Evolutionary conservation across 2,329 filamentous ascomycete species (phyloP), one percentile per base, ranked within the genome.

Genomic region (Daldinia eschscholtzii): DNA sequence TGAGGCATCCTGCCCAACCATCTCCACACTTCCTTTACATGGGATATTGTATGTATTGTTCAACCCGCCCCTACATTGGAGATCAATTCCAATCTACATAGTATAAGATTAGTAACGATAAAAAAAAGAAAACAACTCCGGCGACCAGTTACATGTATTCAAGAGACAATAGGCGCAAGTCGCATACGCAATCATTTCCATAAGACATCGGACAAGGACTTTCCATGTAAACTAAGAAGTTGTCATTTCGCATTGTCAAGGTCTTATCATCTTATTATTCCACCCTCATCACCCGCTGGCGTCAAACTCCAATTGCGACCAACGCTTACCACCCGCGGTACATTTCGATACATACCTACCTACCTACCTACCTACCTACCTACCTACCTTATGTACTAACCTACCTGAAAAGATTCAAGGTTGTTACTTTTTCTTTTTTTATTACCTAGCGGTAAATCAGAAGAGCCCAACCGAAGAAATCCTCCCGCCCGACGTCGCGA

Each of bases 381-480:
- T 30, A 30, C 6, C 9, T 46, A 46, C n/a, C 42, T 20, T 9
- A 20, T 9, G 15, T 7, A 4, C 7, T 30, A 30, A 30, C n/a
- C n/a, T n/a, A n/a, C n/a, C n/a, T n/a, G n/a, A 23, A 23, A 23
- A 23, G 20, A 23, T 10, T 20, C 9, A 39, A 39, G 35, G 7
- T 50, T 7, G 2, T 23, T 55, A 23, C 20, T 37, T 35, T 23
- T 35, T 9, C 6, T 33, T 33, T 35, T 35, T 35, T 35, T 35
- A 35, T 35, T 35, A 37, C 30, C 15, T 55, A 61, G 65, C 57
- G 58, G 52, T 57, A 56, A 56, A 58, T 44, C 55, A 23, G 26
- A 64, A 61, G 66, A 71, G 71, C 71, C 71, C 71, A 73, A 73
- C 67, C 64, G 70, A 37, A 35, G 33, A 12, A 42, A 56, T 63